Evolutionary conservation across 352 stramenopile species (phyloP).

Genomic region (Globisporangium spiculum): DNA sequence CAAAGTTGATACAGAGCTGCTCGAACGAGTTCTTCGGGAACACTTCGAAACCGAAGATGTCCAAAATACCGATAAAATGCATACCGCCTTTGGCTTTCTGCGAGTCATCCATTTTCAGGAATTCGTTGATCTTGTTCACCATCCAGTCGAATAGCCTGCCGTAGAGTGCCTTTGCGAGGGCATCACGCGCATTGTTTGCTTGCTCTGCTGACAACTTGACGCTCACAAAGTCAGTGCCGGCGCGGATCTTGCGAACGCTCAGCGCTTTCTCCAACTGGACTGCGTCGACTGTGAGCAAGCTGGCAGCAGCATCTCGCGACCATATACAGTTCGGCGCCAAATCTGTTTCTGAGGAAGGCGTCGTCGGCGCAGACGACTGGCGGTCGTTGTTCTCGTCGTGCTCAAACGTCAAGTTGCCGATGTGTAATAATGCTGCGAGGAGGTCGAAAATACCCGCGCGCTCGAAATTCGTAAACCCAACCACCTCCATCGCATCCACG

Average conservation of each 20-base stretch:
- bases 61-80: constrained; percentile 88
- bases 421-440: constrained; percentile 83
- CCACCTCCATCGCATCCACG: constrained; percentile 75
- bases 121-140: constrained; percentile 84
- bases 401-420: constrained; percentile 87
- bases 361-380: constrained; percentile 29
- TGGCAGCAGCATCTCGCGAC: constrained; percentile 67
- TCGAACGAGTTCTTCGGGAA: constrained; percentile 90
- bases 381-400: constrained; percentile 67
- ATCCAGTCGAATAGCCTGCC: constrained; percentile 90
- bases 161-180: constrained; percentile 84
- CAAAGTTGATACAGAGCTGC: constrained; percentile 90
- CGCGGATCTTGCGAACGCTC: constrained; percentile 77
- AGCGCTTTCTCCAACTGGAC: constrained; percentile 70
- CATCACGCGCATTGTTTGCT: constrained; percentile 80
- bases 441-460: constrained; percentile 80
- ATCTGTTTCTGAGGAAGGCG: constrained; percentile 33
- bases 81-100: constrained; percentile 53
- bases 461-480: constrained; percentile 79
- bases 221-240: constrained; percentile 80
- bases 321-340: constrained; percentile 59
- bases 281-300: constrained; percentile 68
- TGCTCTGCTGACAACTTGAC: constrained; percentile 82
- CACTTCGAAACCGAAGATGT: constrained; percentile 94
- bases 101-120: constrained; percentile 76